Conservation (phyloP, 1,284 basidiomycete genomes). For the Thelephora terrestris region DNA sequence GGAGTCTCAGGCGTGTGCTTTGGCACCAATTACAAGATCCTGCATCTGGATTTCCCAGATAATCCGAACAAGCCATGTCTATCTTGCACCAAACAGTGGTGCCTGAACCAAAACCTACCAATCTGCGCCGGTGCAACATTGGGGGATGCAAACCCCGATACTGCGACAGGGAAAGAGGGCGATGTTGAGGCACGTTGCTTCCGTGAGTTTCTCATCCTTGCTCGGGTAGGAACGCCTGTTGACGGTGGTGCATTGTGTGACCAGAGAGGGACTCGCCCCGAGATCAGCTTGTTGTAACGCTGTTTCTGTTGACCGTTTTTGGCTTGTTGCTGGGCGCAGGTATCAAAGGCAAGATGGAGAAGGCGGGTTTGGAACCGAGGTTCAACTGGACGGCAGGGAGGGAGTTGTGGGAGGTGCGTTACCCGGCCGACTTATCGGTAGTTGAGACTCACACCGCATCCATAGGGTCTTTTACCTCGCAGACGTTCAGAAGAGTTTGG, state of each 20-base stretch:
- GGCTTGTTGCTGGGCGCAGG: constrained; percentile 77
- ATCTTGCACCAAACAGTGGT: constrained; percentile 92
- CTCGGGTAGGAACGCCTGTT: neutral
- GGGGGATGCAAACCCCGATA: constrained; percentile 84
- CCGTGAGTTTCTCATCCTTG: constrained; percentile 47
- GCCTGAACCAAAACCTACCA: constrained; percentile 81
- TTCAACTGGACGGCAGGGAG: constrained; percentile 50
- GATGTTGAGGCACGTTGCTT: constrained; percentile 95
- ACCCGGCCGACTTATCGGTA: neutral
- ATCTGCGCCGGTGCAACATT: constrained; percentile 81
- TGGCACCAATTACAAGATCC: constrained; percentile 75
- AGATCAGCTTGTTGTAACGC: constrained; percentile 83
- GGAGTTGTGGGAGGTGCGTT: constrained; percentile 75
- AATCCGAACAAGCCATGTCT: constrained; percentile 84
- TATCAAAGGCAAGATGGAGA: constrained; percentile 70
- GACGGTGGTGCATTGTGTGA: constrained; percentile 4
- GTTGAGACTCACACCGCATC: constrained; percentile 5
- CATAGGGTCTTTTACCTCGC: constrained; percentile 50
- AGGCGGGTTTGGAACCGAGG: constrained; percentile 58
- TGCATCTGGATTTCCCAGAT: constrained; percentile 73
- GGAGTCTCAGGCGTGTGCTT: constrained; percentile 76
- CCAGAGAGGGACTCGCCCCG: constrained; percentile 79
- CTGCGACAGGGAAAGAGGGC: constrained; percentile 91
- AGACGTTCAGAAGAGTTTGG: constrained; percentile 40
- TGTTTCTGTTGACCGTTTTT: constrained; percentile 80